phyloP scores from a whole-genome alignment of 129 eudicot species.

The Solidago caesia region DNA sequence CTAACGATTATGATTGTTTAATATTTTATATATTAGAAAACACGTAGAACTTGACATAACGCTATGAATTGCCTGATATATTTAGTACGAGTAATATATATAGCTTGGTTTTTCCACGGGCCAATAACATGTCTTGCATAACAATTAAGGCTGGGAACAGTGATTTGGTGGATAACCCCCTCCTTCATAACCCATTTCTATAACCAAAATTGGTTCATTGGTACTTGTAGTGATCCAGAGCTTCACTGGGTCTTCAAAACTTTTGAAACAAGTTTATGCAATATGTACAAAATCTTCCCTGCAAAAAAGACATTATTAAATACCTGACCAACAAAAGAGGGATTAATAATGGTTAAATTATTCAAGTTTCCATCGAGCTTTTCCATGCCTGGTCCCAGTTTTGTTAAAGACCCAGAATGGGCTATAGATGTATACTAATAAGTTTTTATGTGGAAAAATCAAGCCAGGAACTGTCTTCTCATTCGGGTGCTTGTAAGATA shows the following conservation, averaged over 20 bases:
- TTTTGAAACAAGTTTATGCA: constrained; percentile 67
- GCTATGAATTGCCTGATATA: constrained; percentile 48
- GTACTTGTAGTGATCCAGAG: constrained; percentile 57
- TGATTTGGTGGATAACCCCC: constrained; percentile 64
- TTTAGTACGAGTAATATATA: constrained; percentile 35
- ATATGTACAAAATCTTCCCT: constrained; percentile 81
- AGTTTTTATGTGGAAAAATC: constrained; percentile 19
- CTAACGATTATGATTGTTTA: background rate
- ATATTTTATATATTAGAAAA: background rate
- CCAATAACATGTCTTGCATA: constrained; percentile 66
- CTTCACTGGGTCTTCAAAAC: constrained; percentile 83
- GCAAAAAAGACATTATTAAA: constrained; percentile 16
- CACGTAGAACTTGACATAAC: too few relatives aligned
- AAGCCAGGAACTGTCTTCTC: constrained; percentile 68
- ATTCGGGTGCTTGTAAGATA: constrained; percentile 69
- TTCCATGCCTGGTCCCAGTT: too few relatives aligned
- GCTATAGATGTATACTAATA: too few relatives aligned
- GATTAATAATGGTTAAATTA: background rate
- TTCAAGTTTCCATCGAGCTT: too few relatives aligned
- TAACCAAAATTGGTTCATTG: constrained; percentile 65
- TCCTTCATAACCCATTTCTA: constrained; percentile 34
- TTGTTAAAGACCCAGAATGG: too few relatives aligned
- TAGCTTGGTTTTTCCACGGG: constrained; percentile 69
- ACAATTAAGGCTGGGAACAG: constrained; percentile 70
- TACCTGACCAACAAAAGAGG: background rate